Conservation (phyloP, 805 yeast genomes). For the Ogataea pilisensis region DNA sequence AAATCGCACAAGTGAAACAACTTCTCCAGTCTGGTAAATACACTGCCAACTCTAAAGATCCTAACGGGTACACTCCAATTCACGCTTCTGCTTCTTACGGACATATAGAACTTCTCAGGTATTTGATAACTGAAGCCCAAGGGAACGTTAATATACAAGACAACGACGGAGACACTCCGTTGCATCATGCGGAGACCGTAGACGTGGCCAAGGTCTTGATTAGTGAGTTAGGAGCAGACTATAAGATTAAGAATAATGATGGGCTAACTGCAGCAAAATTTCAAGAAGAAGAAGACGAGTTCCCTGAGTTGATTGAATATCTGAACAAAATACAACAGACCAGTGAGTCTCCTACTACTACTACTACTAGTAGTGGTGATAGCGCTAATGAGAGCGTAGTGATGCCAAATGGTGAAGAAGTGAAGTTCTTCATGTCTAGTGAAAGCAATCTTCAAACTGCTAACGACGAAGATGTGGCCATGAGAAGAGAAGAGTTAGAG, state of each 20-base stretch:
- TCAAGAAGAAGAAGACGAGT: constrained; percentile 82
- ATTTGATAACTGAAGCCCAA: constrained; percentile 45
- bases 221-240: constrained; percentile 66
- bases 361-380: background rate
- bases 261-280: constrained; percentile 71
- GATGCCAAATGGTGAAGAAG: constrained; percentile 38
- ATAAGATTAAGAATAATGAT: constrained; percentile 58
- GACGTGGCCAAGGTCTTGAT: constrained; percentile 62
- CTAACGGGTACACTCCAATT: constrained; percentile 92
- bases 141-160: constrained; percentile 86
- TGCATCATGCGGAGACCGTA: constrained; percentile 81
- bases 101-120: constrained; percentile 60
- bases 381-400: constrained; percentile 5
- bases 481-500: constrained; percentile 60
- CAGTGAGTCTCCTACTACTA: constrained; percentile 3
- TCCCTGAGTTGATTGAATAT: constrained; percentile 70
- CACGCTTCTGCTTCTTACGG: constrained; percentile 98
- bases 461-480: constrained; percentile 44
- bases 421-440: constrained; percentile 54
- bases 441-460: constrained; percentile 34
- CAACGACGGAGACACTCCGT: constrained; percentile 90
- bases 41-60: constrained; percentile 74
- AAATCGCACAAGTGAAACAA: constrained; percentile 51
- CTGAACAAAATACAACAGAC: constrained; percentile 39
- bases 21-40: constrained; percentile 46